phyloP scores from a whole-genome alignment of 2,329 filamentous ascomycete species.

The Aspergillus sp. region DNA sequence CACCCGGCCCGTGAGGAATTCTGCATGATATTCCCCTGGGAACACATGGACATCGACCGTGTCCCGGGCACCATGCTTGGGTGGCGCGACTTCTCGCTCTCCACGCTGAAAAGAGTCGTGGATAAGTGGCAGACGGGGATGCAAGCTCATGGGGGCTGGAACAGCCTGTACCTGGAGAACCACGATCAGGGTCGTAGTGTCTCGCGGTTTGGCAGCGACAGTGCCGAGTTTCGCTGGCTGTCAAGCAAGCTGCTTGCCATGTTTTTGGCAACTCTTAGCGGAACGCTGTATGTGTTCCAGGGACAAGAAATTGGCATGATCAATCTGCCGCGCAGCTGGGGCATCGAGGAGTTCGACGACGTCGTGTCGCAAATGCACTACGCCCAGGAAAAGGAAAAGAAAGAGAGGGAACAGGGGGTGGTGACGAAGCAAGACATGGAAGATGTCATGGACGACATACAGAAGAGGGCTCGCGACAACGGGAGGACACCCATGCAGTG shows the following conservation, averaged over 20 bases:
- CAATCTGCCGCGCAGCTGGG: slow-evolving; percentile 53
- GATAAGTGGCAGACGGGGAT: not conserved
- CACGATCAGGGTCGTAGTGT: slow-evolving; percentile 62
- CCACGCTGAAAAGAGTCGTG: not conserved
- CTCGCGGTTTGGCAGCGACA: slow-evolving; percentile 54
- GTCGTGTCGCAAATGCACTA: slow-evolving; percentile 52
- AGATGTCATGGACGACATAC: slow-evolving; percentile 39
- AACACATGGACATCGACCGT: not conserved
- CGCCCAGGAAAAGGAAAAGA: slow-evolving; percentile 30
- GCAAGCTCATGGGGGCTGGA: not conserved
- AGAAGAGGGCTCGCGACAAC: slow-evolving; percentile 59
- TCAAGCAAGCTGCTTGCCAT: slow-evolving; percentile 57
- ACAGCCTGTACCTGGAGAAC: slow-evolving; percentile 51
- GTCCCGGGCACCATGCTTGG: not conserved
- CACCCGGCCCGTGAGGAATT: slow-evolving; percentile 59
- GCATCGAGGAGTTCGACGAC: slow-evolving; percentile 44
- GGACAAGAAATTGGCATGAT: slow-evolving; percentile 63
- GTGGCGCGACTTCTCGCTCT: not conserved
- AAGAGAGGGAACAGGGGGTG: slow-evolving; percentile 28
- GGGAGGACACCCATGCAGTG: slow-evolving; percentile 68
- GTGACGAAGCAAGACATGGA: not conserved
- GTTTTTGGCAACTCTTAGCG: slow-evolving; percentile 49
- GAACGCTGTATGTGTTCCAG: slow-evolving; percentile 60
- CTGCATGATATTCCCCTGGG: slow-evolving; percentile 71
- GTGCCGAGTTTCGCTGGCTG: slow-evolving; percentile 45